phyloP scores from a whole-genome alignment of 257 asterid genomes.

The Linaria vulgaris region DNA sequence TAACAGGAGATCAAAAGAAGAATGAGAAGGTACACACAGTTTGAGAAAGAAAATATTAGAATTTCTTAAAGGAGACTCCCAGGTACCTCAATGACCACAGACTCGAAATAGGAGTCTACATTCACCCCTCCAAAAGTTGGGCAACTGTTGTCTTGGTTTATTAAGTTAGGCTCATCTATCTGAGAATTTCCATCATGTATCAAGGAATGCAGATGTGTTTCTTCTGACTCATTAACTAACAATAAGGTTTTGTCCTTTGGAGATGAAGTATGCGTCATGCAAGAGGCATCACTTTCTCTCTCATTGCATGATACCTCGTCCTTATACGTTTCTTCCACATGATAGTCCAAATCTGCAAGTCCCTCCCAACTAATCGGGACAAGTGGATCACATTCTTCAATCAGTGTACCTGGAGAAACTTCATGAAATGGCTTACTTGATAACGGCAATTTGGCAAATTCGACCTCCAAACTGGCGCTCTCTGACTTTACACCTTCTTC shows the following conservation, averaged over 20 bases:
- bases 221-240: conserved; percentile 18
- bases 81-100: conserved; percentile 39
- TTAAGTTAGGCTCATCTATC: conserved; percentile 10
- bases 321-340: conserved; percentile 24
- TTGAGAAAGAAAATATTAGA: conserved; percentile 2
- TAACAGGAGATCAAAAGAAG: conserved; percentile 17
- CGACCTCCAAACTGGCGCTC: neutral
- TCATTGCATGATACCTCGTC: conserved; percentile 19
- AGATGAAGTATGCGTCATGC: neutral
- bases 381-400: conserved; percentile 16
- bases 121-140: conserved; percentile 7
- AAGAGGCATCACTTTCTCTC: conserved; percentile 15
- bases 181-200: no score
- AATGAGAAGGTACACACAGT: neutral
- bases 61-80: conserved; percentile 13
- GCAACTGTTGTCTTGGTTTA: conserved; percentile 9
- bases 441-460: neutral
- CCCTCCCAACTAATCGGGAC: conserved; percentile 30
- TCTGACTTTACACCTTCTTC: conserved; percentile 18
- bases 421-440: conserved; percentile 24
- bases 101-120: conserved; percentile 21
- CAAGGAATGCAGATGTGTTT: neutral
- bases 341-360: conserved; percentile 16
- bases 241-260: conserved; percentile 11
- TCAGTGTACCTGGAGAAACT: conserved; percentile 23